Evolutionary conservation across 257 asterid species (phyloP).

Genomic region (Solanum sejunctum): DNA sequence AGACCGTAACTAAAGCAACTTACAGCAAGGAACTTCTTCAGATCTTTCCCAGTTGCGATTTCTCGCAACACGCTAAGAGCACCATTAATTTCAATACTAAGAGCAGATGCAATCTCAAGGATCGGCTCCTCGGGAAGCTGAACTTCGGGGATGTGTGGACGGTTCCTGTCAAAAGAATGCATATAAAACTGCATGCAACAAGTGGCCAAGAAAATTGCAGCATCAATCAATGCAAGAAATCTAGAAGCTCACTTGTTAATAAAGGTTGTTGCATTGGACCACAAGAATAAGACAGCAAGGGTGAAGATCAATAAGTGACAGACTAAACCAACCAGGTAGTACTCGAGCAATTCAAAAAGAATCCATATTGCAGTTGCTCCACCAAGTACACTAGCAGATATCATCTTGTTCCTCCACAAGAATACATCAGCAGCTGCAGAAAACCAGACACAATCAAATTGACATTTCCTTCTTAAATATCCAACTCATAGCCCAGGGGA

Average conservation of each 20-base stretch:
- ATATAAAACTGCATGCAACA: background rate
- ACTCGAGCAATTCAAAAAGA: slow-evolving; percentile 10
- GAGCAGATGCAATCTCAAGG: slow-evolving; percentile 39
- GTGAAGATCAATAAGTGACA: slow-evolving; percentile 47
- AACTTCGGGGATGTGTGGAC: slow-evolving; percentile 65
- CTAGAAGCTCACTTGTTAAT: slow-evolving; percentile 53
- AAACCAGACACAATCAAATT: background rate
- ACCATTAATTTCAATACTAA: slow-evolving; percentile 48
- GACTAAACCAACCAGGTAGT: slow-evolving; percentile 54
- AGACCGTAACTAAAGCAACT: background rate
- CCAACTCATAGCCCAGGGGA: background rate
- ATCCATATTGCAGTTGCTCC: background rate
- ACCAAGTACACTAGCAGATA: slow-evolving; percentile 3
- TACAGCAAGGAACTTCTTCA: slow-evolving; percentile 60
- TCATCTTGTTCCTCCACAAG: background rate
- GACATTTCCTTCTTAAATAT: background rate
- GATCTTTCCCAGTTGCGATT: slow-evolving; percentile 72
- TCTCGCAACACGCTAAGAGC: slow-evolving; percentile 37
- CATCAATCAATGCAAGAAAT: background rate
- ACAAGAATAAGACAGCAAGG: slow-evolving; percentile 51
- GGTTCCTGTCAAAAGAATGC: slow-evolving; percentile 31
- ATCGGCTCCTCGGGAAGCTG: slow-evolving; percentile 50
- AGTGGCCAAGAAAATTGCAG: background rate
- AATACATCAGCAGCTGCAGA: background rate
- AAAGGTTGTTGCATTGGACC: slow-evolving; percentile 61